A percentile compares a stretch with the other conserved stretches of the same genome.
Conservation (phyloP, 495 filamentous ascomycete genomes). For the Penicillium verhagenii region DNA sequence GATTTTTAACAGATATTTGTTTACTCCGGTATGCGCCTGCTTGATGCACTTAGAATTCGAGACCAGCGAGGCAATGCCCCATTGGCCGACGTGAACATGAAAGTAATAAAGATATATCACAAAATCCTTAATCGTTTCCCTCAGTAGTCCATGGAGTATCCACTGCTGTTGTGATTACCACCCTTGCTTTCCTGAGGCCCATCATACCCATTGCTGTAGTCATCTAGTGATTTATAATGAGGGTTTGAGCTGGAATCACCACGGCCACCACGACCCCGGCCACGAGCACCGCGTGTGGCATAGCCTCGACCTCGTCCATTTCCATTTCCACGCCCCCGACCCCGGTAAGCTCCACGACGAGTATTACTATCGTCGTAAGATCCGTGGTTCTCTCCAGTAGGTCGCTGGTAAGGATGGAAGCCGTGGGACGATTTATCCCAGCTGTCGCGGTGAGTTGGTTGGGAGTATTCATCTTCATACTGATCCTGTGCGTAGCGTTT, state of each 20-base stretch:
- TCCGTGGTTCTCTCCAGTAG: slow-evolving; percentile 7
- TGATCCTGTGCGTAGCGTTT: slow-evolving; percentile 31
- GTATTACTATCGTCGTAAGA: slow-evolving; percentile 30
- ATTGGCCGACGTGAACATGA: neutral
- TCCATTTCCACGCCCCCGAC: slow-evolving; percentile 44
- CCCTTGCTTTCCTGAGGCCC: slow-evolving; percentile 12
- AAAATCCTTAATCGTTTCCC: neutral
- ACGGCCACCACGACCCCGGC: slow-evolving; percentile 25
- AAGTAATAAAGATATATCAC: neutral
- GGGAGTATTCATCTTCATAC: slow-evolving; percentile 31
- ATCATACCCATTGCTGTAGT: slow-evolving; percentile 32
- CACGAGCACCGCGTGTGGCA: slow-evolving; percentile 36
- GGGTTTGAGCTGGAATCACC: slow-evolving; percentile 35
- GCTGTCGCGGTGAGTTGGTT: slow-evolving; percentile 7
- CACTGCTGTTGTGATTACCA: slow-evolving; percentile 21
- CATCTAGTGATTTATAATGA: slow-evolving; percentile 41
- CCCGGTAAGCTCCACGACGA: slow-evolving; percentile 45
- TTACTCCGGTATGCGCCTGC: neutral
- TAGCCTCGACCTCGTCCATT: slow-evolving; percentile 45
- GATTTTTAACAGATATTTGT: neutral
- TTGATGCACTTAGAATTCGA: neutral
- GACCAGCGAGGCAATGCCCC: neutral
- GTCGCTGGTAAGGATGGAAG: slow-evolving; percentile 18
- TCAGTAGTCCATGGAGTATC: slow-evolving; percentile 44
- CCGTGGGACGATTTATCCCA: slow-evolving; percentile 19